These are phyloP conservation scores for Starmerella floricola DNA, from an alignment of 805 yeast genomes.

Conservation along the genomic window DNA sequence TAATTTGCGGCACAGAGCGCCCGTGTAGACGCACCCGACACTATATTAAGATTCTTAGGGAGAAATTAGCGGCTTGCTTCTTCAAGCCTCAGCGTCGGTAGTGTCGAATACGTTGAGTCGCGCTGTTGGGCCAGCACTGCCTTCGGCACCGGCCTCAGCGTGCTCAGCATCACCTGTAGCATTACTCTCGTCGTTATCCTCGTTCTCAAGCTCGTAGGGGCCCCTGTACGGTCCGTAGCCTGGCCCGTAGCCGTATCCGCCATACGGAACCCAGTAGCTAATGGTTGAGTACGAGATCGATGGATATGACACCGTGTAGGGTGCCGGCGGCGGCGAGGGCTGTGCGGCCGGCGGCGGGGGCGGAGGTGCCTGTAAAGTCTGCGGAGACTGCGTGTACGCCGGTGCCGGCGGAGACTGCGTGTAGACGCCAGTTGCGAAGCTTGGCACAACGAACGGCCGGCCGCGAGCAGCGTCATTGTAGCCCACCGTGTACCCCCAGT, in stretches of 20 bases:
- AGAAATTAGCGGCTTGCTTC: neutral
- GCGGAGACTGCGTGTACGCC: neutral
- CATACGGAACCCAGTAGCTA: conserved; percentile 16
- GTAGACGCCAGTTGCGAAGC: neutral
- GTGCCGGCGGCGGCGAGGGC: conserved; percentile 3
- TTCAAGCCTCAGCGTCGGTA: neutral
- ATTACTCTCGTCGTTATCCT: too few relatives aligned
- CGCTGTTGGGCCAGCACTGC: too few relatives aligned
- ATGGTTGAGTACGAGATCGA: conserved; percentile 8
- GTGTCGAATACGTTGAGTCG: neutral
- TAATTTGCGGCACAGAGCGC: too few relatives aligned
- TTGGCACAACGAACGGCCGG: conserved; percentile 5
- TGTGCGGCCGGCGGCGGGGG: neutral
- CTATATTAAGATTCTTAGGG: neutral
- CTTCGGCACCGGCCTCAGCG: too few relatives aligned
- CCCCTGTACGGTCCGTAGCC: neutral
- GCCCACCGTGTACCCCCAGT: conserved; percentile 15
- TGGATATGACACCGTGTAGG: neutral
- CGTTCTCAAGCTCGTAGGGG: neutral
- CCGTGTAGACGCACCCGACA: too few relatives aligned
- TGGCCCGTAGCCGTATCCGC: neutral
- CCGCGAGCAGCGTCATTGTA: conserved; percentile 9
- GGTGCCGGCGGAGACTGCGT: neutral
- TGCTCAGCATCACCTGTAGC: too few relatives aligned
- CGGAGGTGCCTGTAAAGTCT: neutral